Percentiles rank a stretch among this genome's conserved stretches.
phyloP scores from a whole-genome alignment of 257 asterid genomes.

The Gentiana straminea region DNA sequence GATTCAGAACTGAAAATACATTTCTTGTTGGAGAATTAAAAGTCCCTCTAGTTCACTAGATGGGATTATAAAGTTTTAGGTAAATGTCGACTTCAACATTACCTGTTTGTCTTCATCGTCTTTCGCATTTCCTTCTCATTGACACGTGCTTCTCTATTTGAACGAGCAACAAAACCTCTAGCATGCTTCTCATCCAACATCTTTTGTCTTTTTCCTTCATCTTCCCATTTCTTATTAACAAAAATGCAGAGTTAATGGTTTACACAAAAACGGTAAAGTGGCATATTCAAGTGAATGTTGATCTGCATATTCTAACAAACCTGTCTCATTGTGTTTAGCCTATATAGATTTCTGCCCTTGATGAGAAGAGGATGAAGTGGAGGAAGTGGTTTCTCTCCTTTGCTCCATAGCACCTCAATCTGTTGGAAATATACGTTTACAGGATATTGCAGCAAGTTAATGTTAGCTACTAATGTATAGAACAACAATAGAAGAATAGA shows the following conservation, averaged over 20 bases:
- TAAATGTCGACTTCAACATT: neutral
- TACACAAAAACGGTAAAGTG: neutral
- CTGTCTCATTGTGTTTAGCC: conserved; percentile 77
- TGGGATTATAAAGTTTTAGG: too few species aligned
- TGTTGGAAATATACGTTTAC: conserved; percentile 11
- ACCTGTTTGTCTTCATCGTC: conserved; percentile 39
- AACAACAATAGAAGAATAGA: too few species aligned
- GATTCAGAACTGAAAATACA: conserved; percentile 4
- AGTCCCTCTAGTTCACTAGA: neutral
- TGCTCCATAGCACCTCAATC: conserved; percentile 95
- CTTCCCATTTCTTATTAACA: conserved; percentile 49
- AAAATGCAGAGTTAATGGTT: neutral
- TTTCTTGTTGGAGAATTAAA: neutral
- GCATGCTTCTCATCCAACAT: conserved; percentile 65
- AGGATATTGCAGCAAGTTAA: too few species aligned
- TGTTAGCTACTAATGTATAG: too few species aligned
- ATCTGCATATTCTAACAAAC: conserved; percentile 17
- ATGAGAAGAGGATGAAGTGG: conserved; percentile 87
- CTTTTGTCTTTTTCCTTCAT: conserved; percentile 60
- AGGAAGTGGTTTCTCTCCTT: conserved; percentile 69
- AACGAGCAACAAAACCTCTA: conserved; percentile 74
- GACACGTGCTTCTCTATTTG: conserved; percentile 49
- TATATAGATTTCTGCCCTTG: conserved; percentile 88
- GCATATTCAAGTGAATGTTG: conserved; percentile 3
- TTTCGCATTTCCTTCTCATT: conserved; percentile 39